Evolutionary conservation across 768 basidiomycete species (phyloP).

Genomic region (Podaxis rugospora): DNA sequence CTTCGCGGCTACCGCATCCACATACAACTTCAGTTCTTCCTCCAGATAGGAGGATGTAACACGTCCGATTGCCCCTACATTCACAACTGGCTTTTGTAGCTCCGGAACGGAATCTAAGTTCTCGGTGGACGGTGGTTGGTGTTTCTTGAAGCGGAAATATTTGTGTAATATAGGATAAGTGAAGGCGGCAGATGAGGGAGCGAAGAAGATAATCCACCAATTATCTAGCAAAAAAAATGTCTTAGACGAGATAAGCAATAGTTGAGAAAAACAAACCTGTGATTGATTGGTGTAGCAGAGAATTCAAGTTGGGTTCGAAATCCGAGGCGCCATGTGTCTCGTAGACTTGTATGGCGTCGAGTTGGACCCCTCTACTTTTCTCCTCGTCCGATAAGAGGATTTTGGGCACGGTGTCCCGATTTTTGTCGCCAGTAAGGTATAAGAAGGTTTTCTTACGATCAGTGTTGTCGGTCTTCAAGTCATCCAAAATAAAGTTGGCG

Average conservation of each 20-base stretch:
- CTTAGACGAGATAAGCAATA: neutral
- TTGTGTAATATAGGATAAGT: constrained; percentile 13
- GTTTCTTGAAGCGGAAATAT: constrained; percentile 10
- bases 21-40: constrained; percentile 9
- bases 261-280: neutral
- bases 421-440: constrained; percentile 88
- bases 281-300: neutral
- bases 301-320: constrained; percentile 41
- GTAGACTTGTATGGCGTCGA: constrained; percentile 64
- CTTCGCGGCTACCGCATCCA: constrained; percentile 13
- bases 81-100: neutral
- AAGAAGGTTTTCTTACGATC: constrained; percentile 35
- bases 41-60: constrained; percentile 15
- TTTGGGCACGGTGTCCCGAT: constrained; percentile 57
- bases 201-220: constrained; percentile 21
- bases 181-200: constrained; percentile 17
- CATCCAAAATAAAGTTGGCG: constrained; percentile 54
- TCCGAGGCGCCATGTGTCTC: constrained; percentile 53
- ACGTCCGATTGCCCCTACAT: constrained; percentile 17
- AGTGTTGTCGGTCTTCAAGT: constrained; percentile 17
- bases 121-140: neutral
- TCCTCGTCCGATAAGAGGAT: constrained; percentile 30
- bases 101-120: neutral
- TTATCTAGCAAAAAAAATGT: neutral
- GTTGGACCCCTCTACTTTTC: constrained; percentile 32